Percentiles rank a stretch among this genome's conserved stretches.
Evolutionary conservation across 441 rosid species (phyloP).

Genomic region (Brassica balearica): DNA sequence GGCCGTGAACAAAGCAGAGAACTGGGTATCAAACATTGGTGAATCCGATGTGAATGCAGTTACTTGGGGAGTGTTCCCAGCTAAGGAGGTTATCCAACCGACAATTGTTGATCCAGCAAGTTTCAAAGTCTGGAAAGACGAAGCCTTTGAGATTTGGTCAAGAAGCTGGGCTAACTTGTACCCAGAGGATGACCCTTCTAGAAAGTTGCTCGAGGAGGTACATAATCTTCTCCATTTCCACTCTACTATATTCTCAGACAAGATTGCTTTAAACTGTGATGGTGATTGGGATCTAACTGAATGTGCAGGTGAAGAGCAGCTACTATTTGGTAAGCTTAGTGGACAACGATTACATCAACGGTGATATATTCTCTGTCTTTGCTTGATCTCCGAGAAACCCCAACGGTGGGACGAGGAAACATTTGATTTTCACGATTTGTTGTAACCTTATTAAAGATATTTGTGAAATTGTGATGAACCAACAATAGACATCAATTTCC

Average conservation of each 20-base stretch:
- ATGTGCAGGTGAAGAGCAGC: slow-evolving; percentile 77
- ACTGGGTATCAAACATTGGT: slow-evolving; percentile 62
- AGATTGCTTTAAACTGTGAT: not conserved
- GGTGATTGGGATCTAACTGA: slow-evolving; percentile 17
- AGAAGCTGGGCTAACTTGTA: slow-evolving; percentile 78
- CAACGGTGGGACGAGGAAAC: slow-evolving; percentile 3
- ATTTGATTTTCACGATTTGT: slow-evolving; percentile 30
- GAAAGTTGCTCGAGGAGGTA: slow-evolving; percentile 81
- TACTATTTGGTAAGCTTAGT: slow-evolving; percentile 94
- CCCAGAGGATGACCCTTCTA: slow-evolving; percentile 76
- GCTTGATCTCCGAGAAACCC: slow-evolving; percentile 55
- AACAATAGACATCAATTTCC: slow-evolving; percentile 26
- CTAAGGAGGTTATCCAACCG: slow-evolving; percentile 91
- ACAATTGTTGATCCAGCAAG: slow-evolving; percentile 95
- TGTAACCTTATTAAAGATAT: slow-evolving; percentile 24
- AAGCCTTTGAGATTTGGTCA: slow-evolving; percentile 90
- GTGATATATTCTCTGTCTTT: slow-evolving; percentile 79
- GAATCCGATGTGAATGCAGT: slow-evolving; percentile 77
- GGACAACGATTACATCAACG: slow-evolving; percentile 77
- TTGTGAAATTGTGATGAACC: slow-evolving; percentile 26
- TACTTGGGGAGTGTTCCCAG: slow-evolving; percentile 98
- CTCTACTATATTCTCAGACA: slow-evolving; percentile 49
- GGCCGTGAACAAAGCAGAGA: slow-evolving; percentile 72
- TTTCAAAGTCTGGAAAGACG: slow-evolving; percentile 88
- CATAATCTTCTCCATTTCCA: not conserved